phyloP scores from a whole-genome alignment of 148 eudicot genomes.

The Rhododendron griersonianum region DNA sequence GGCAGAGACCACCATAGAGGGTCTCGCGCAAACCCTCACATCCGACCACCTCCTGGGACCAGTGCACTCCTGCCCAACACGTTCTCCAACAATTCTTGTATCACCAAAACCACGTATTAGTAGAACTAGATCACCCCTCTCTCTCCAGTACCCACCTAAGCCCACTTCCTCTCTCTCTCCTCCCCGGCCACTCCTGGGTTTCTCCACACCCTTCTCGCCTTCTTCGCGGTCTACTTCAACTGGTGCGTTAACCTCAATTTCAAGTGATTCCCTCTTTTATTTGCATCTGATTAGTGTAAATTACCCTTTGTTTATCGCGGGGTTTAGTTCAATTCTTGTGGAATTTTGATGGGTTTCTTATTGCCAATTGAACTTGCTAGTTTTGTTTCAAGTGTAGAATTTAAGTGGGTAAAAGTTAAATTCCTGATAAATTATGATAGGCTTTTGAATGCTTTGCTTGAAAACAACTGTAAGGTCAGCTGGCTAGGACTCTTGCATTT shows the following conservation, averaged over 20 bases:
- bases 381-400: not conserved
- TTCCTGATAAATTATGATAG: too few relatives aligned
- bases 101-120: not conserved
- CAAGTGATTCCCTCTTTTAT: not conserved
- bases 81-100: not conserved
- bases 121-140: not conserved
- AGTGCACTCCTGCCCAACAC: not conserved
- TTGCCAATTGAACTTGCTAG: not conserved
- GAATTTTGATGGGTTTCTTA: not conserved
- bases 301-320: not conserved
- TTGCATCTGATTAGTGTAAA: not conserved
- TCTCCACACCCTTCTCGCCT: constrained; percentile 8
- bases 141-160: constrained; percentile 11
- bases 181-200: constrained; percentile 16
- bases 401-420: not conserved
- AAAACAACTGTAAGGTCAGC: too few relatives aligned
- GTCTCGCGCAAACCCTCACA: constrained; percentile 6
- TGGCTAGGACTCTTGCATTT: too few relatives aligned
- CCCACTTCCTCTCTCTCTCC: constrained; percentile 9
- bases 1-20: constrained; percentile 4
- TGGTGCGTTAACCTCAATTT: constrained; percentile 23
- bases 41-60: not conserved
- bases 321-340: not conserved
- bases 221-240: constrained; percentile 24
- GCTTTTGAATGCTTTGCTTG: too few relatives aligned